These are phyloP conservation scores for Sambucus nigra DNA, from an alignment of 129 eudicot genomes.

Conservation along the genomic window DNA sequence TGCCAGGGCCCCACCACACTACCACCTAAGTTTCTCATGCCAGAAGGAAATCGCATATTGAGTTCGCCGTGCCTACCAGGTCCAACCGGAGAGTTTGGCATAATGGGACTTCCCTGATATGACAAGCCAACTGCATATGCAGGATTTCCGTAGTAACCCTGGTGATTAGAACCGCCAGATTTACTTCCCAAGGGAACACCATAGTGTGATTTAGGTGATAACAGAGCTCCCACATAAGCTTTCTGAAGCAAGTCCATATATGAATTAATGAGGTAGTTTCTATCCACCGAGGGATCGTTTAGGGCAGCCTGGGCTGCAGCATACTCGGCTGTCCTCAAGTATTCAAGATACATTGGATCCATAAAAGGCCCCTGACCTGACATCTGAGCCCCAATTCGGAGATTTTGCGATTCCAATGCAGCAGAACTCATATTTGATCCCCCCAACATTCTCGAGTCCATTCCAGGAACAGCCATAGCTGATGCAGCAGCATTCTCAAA, in stretches of 20 bases:
- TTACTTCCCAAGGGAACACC: conserved; percentile 47
- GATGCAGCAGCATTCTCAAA: conserved; percentile 89
- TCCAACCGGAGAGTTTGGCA: conserved; percentile 64
- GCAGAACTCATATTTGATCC: conserved; percentile 30
- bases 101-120: conserved; percentile 75
- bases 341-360: conserved; percentile 78
- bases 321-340: conserved; percentile 67
- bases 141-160: conserved; percentile 80
- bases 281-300: conserved; percentile 51
- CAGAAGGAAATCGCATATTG: conserved; percentile 48
- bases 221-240: conserved; percentile 60
- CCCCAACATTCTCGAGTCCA: conserved; percentile 65
- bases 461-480: conserved; percentile 62
- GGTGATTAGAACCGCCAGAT: conserved; percentile 47
- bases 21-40: conserved; percentile 60
- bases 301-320: conserved; percentile 67
- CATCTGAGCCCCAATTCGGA: conserved; percentile 48
- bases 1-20: conserved; percentile 83
- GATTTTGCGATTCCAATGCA: conserved; percentile 46
- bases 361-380: conserved; percentile 48
- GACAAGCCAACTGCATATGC: conserved; percentile 78
- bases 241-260: conserved; percentile 78
- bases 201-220: conserved; percentile 75
- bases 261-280: conserved; percentile 42
- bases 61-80: conserved; percentile 85